Evolutionary conservation across 129 eudicot species (phyloP), one percentile per base, ranked within the genome.

Genomic region (Pulicaria dysenterica): DNA sequence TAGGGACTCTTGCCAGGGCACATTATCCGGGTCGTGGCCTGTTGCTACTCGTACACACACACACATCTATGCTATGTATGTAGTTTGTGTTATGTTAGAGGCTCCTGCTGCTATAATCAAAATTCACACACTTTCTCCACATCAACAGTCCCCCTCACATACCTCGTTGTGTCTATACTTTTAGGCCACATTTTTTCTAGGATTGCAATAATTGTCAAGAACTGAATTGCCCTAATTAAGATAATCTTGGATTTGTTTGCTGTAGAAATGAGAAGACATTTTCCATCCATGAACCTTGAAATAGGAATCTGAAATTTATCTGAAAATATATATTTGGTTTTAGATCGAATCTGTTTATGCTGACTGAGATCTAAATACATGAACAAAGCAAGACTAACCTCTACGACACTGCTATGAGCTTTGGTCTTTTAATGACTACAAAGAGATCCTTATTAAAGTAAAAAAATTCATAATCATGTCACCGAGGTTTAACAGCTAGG

Each of bases 401-500:
- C 31, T 24, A 24, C 31, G 2, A 24, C 31, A 24, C 31, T 24
- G 31, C 31, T 0, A 24, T 24, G 31, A 24, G 31, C 31, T 24
- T 24, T 24, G 31, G 31, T 24, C 31, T 24, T 24, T 24, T 24
- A 24, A 24, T 24, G 31, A 24, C 31, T 24, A 0, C 31, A 24
- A 24, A 24, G 31, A 24, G 31, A 24, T 24, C 31, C 31, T 24
- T 24, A 24, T 24, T 24, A 56, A 56, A n/a, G 40, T 56, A 17
- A 56, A 56, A 38, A 58, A 6, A 4, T 12, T 58, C 34, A 24
- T 61, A 43, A 61, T 61, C 48, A 63, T 63, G 73, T 39, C 49
- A 38, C 36, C 2, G 37, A 48, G 36, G n/a, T 1, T 12, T 68
- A 68, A 50, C 39, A 53, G 53, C 46, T 58, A 58, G 50, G 58